Evolutionary conservation across 306 rosid genomes (phyloP).

Genomic region (Elaeagnus macrophylla): DNA sequence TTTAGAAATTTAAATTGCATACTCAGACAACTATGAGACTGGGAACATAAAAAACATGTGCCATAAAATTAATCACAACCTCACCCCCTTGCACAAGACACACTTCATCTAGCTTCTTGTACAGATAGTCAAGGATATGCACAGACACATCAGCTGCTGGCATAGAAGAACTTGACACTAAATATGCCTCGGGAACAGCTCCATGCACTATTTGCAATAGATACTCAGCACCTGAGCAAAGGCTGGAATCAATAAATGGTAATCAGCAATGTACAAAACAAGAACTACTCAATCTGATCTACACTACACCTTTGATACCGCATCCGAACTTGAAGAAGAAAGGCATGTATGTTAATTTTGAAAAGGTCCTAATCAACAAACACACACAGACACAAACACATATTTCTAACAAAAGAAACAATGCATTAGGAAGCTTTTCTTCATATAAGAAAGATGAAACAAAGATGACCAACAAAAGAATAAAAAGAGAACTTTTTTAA

Average conservation of each 20-base stretch:
- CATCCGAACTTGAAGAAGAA: neutral
- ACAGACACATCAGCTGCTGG: conserved; percentile 69
- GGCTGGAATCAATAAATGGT: conserved; percentile 49
- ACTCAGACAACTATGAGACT: conserved; percentile 17
- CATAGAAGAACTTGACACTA: conserved; percentile 48
- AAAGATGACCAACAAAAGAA: neutral
- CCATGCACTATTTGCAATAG: conserved; percentile 54
- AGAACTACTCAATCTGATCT: neutral
- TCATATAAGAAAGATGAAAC: neutral
- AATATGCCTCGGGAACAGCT: conserved; percentile 62
- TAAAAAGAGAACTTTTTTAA: neutral
- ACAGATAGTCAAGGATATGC: conserved; percentile 73
- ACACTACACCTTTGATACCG: neutral
- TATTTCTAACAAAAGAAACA: neutral
- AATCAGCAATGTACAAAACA: conserved; percentile 31
- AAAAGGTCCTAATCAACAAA: too few species aligned
- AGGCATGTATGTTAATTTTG: neutral
- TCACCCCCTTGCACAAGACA: conserved; percentile 93
- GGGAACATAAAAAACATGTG: conserved; percentile 15
- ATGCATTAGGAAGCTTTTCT: neutral
- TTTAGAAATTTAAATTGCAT: conserved; percentile 18
- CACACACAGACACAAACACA: neutral
- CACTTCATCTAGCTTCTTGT: conserved; percentile 71
- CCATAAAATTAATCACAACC: conserved; percentile 46
- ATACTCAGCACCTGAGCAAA: conserved; percentile 85